Evolutionary conservation across 768 basidiomycete genomes (phyloP).

Genomic region (Lentinula edodes): DNA sequence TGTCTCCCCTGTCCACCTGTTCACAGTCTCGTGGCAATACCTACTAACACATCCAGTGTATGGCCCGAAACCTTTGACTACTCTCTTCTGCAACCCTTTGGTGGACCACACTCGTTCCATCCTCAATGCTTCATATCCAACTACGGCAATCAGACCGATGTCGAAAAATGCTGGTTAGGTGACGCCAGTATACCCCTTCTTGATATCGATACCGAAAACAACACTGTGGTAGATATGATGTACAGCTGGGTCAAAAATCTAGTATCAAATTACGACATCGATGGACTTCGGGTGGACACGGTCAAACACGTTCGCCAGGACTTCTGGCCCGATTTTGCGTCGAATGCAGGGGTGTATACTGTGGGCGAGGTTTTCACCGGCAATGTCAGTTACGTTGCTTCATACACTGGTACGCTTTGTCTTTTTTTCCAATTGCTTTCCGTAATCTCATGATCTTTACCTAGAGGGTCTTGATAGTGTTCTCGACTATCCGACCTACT

Average conservation of each 20-base stretch:
- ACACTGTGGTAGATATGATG: conserved; percentile 44
- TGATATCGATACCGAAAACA: conserved; percentile 68
- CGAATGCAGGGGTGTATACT: conserved; percentile 61
- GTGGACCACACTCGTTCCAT: conserved; percentile 39
- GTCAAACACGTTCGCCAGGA: conserved; percentile 51
- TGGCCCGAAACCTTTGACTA: conserved; percentile 21
- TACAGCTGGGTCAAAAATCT: conserved; percentile 54
- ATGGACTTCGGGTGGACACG: conserved; percentile 70
- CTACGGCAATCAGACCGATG: conserved; percentile 49
- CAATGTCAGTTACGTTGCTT: conserved; percentile 25
- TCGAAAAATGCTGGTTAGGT: conserved; percentile 74
- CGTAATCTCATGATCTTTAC: neutral
- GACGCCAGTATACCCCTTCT: conserved; percentile 55
- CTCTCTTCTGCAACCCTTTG: conserved; percentile 23
- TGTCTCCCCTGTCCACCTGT: neutral
- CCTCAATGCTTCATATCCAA: conserved; percentile 61
- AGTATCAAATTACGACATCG: conserved; percentile 52
- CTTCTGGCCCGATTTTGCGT: conserved; percentile 65
- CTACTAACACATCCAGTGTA: conserved; percentile 10
- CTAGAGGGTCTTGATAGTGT: conserved; percentile 39
- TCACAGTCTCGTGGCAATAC: conserved; percentile 14
- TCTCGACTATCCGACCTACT: conserved; percentile 58
- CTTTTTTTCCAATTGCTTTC: neutral
- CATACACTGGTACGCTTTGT: conserved; percentile 27
- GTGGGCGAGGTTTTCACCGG: conserved; percentile 49